These are phyloP conservation scores for Metarhizium album DNA, from an alignment of 2,329 filamentous ascomycete species.

Conservation along the genomic window DNA sequence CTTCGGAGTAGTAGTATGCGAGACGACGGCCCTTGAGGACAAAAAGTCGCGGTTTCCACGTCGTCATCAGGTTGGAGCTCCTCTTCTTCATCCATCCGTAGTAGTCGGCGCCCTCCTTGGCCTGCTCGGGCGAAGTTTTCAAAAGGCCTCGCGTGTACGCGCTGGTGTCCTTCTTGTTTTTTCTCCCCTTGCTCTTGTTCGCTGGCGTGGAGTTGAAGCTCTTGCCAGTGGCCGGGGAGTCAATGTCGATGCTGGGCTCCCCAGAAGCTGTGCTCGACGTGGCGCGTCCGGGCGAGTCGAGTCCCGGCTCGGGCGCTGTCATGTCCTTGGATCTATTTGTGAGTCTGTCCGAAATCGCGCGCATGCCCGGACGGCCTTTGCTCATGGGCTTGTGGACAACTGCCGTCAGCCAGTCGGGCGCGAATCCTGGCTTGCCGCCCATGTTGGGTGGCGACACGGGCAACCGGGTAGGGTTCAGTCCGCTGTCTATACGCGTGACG, in stretches of 20 bases:
- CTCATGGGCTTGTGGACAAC: conserved; percentile 38
- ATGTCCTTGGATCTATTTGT: conserved; percentile 45
- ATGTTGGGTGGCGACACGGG: conserved; percentile 30
- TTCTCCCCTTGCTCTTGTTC: conserved; percentile 46
- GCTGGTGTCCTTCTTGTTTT: conserved; percentile 88
- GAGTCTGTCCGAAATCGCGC: conserved; percentile 74
- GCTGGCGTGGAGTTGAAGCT: conserved; percentile 39
- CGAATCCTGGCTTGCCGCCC: conserved; percentile 30
- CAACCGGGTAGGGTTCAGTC: conserved; percentile 27
- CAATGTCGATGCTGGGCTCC: conserved; percentile 64
- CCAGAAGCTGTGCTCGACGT: conserved; percentile 61
- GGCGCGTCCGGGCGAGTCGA: conserved; percentile 60
- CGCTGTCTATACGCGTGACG: conserved; percentile 48
- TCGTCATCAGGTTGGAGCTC: conserved; percentile 89
- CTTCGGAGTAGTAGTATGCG: conserved; percentile 92
- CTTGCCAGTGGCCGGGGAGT: conserved; percentile 57
- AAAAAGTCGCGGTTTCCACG: conserved; percentile 96
- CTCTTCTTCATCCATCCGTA: conserved; percentile 99
- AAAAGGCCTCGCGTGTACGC: conserved; percentile 82
- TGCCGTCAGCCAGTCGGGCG: conserved; percentile 45
- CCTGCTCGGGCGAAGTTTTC: conserved; percentile 71
- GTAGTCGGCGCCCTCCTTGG: conserved; percentile 80
- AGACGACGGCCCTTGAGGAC: conserved; percentile 83
- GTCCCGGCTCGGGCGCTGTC: conserved; percentile 38
- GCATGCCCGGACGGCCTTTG: conserved; percentile 53